phyloP scores from a whole-genome alignment of 495 filamentous ascomycete genomes.

The Recurvomyces mirabilis region DNA sequence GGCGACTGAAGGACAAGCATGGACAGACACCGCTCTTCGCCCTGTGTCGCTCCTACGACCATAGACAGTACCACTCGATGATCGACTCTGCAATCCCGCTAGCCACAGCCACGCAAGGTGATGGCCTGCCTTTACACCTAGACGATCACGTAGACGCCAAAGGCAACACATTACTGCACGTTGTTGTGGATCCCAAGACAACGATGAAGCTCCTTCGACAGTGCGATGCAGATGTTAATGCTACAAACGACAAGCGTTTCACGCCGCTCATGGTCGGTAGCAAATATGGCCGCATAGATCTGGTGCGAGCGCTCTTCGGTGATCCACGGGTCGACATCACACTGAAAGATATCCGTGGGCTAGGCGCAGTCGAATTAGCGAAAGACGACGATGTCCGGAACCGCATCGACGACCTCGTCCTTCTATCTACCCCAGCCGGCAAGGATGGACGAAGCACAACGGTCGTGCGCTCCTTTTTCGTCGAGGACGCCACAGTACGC shows the following conservation, averaged over 20 bases:
- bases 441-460: slow-evolving; percentile 76
- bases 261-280: slow-evolving; percentile 98
- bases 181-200: slow-evolving; percentile 74
- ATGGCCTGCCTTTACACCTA: slow-evolving; percentile 69
- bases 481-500: slow-evolving; percentile 89
- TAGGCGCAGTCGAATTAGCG: slow-evolving; percentile 92
- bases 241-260: slow-evolving; percentile 88
- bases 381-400: slow-evolving; percentile 98
- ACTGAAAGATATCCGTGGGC: slow-evolving; percentile 72
- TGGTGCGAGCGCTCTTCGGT: slow-evolving; percentile 76
- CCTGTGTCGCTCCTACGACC: slow-evolving; percentile 88
- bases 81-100: slow-evolving; percentile 64
- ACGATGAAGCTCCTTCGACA: slow-evolving; percentile 61
- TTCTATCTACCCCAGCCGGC: slow-evolving; percentile 62
- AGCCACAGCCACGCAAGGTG: slow-evolving; percentile 62
- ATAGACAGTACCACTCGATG: slow-evolving; percentile 76
- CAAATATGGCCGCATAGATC: slow-evolving; percentile 91
- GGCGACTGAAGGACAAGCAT: slow-evolving; percentile 85
- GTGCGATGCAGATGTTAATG: slow-evolving; percentile 90
- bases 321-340: slow-evolving; percentile 79
- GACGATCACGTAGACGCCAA: slow-evolving; percentile 89
- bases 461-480: slow-evolving; percentile 92
- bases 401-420: slow-evolving; percentile 81
- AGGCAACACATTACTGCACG: slow-evolving; percentile 88
- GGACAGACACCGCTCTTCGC: slow-evolving; percentile 95